Evolutionary conservation across 225 moss, liverwort and hornwort genomes (phyloP).

Genomic region (Antitrichia curtipendula): DNA sequence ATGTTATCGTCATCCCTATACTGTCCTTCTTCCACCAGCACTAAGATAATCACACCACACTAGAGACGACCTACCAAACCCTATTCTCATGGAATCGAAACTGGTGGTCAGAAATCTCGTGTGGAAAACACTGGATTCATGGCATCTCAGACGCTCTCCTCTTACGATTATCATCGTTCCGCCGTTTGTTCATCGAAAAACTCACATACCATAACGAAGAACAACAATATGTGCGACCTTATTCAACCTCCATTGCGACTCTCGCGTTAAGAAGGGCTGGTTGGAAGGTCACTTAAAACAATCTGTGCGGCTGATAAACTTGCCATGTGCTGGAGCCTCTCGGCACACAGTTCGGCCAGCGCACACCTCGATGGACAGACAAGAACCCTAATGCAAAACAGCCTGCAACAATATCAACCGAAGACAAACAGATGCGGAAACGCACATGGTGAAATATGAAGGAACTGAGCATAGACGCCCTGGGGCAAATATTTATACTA

Average conservation of each 20-base stretch:
- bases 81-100: not conserved
- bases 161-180: not conserved
- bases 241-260: slow-evolving; percentile 42
- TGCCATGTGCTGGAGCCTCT: slow-evolving; percentile 34
- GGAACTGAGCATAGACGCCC: accelerated
- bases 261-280: slow-evolving; percentile 46
- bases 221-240: slow-evolving; percentile 20
- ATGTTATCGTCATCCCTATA: slow-evolving; percentile 13
- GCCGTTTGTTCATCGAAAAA: not conserved
- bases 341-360: slow-evolving; percentile 48
- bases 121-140: slow-evolving; percentile 15
- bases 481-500: too few species aligned
- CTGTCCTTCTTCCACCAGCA: not conserved
- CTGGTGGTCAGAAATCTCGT: slow-evolving; percentile 26
- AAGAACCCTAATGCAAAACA: not conserved
- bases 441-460: not conserved
- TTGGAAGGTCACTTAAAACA: slow-evolving; percentile 28
- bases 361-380: not conserved
- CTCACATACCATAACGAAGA: not conserved
- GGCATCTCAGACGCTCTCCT: slow-evolving; percentile 4
- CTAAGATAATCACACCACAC: not conserved
- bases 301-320: slow-evolving; percentile 44
- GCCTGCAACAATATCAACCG: not conserved
- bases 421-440: not conserved
- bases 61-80: not conserved